Evolutionary conservation across 1,139 yeast genomes (phyloP), one percentile per base, ranked within the genome.

Genomic region (Suhomyces coccinellae): DNA sequence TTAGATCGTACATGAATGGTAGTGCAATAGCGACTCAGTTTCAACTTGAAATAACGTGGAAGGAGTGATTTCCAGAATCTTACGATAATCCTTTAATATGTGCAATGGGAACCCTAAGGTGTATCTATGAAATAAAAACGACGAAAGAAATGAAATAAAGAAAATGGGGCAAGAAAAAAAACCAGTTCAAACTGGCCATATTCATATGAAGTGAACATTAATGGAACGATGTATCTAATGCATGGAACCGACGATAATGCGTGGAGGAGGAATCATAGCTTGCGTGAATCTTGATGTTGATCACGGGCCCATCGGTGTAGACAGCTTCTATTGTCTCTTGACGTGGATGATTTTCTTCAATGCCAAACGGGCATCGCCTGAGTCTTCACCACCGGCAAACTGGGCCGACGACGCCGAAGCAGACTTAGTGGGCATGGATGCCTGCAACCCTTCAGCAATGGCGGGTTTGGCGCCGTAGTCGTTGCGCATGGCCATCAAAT

Each of bases 281-380:
- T 34, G 37, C 30, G 17, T 44, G 47, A 44, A 44, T 44, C 47
- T 38, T 37, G 22, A n/a, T 14, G 29, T 44, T 41, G 47, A 44
- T 44, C 47, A 44, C 38, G 41, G 38, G 36, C 24, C 6, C 17
- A 28, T 29, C 22, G 31, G 11, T n/a, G 29, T 16, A 5, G 30
- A 13, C 11, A 13, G 20, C 9, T n/a, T 13, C 28, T 36, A 44
- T 43, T 54, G 62, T 49, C 65, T 63, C 55, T 67, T 69, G 15
- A 67, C 62, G 45, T 69, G 67, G 42, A 71, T 71, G 35, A 71
- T 66, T 50, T 63, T 70, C 59, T 70, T 70, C 51, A 71, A 66
- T 7, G 76, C 77, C 32, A 65, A 58, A 43, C 75, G 59, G 30
- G 77, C 77, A 57, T 71, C 77, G 8, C 72, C 71, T 32, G 69